These are phyloP conservation scores for Chrysanthemum seticuspe DNA, from an alignment of 129 eudicot species.

Conservation along the genomic window DNA sequence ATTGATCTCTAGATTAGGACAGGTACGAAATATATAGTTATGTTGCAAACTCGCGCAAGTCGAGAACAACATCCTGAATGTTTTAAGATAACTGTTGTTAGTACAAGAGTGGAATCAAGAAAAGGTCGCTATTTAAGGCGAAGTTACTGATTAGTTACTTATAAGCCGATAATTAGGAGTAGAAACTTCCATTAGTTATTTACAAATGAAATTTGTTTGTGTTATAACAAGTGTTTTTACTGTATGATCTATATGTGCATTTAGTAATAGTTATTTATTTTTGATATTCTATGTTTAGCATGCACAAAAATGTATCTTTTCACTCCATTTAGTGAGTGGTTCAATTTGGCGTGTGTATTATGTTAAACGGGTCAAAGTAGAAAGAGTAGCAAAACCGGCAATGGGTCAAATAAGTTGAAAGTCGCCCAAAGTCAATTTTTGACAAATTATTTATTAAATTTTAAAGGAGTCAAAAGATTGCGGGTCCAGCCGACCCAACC, in stretches of 20 bases:
- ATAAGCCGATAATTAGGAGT: background rate
- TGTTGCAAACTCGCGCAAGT: conserved; percentile 46
- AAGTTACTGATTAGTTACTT: background rate
- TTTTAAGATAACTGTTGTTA: conserved; percentile 51
- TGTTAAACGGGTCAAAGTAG: no score
- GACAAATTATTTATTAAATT: no score
- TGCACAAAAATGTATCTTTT: background rate
- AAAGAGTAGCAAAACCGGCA: no score
- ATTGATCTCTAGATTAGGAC: conserved; percentile 47
- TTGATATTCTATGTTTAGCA: background rate
- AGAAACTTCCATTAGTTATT: background rate
- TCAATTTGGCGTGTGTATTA: no score
- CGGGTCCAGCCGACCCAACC: no score
- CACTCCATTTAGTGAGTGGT: no score
- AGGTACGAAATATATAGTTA: conserved; percentile 37
- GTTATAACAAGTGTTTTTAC: background rate
- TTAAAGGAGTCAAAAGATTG: no score
- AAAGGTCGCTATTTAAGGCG: background rate
- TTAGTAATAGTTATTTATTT: background rate
- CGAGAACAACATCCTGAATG: conserved; percentile 24
- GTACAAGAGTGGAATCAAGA: conserved; percentile 31
- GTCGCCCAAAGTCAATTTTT: no score
- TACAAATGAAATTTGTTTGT: background rate
- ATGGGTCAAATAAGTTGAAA: no score
- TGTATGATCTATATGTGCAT: background rate